Conservation (phyloP, 2,329 filamentous ascomycete genomes). For the Dryadomyces quercus-mongolicae region DNA sequence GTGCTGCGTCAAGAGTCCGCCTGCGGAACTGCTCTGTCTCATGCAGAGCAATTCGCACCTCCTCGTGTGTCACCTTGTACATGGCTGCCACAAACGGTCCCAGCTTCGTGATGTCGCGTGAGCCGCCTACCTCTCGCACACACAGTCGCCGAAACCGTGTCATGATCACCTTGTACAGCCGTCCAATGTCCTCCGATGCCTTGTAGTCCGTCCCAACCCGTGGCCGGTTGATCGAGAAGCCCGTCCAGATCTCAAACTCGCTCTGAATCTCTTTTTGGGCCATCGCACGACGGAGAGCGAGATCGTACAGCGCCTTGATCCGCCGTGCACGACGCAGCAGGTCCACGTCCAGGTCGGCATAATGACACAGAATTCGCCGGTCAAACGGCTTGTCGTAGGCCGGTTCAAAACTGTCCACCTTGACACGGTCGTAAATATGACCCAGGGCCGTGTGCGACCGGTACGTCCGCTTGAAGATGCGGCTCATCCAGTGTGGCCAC, state of each 20-base stretch:
- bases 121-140: conserved; percentile 48
- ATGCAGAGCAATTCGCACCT: conserved; percentile 48
- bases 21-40: conserved; percentile 22
- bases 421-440: conserved; percentile 67
- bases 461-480: conserved; percentile 45
- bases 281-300: conserved; percentile 65
- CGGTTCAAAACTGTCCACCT: conserved; percentile 55
- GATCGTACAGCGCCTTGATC: conserved; percentile 71
- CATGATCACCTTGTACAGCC: conserved; percentile 53
- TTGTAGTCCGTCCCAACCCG: conserved; percentile 69
- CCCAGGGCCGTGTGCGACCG: conserved; percentile 63
- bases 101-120: conserved; percentile 41
- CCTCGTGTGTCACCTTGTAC: conserved; percentile 69
- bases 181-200: conserved; percentile 69
- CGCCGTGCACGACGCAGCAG: conserved; percentile 47
- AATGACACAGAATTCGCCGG: conserved; percentile 54
- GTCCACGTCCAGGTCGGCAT: conserved; percentile 35
- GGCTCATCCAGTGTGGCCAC: conserved; percentile 88
- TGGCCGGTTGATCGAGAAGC: conserved; percentile 69
- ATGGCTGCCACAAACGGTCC: conserved; percentile 72
- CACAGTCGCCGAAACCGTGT: conserved; percentile 57
- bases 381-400: conserved; percentile 68
- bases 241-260: conserved; percentile 86
- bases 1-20: not conserved
- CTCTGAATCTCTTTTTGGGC: conserved; percentile 71